Base-by-base conservation (phyloP, 169 alveolate species). In the Plasmodium vivax region DNA sequence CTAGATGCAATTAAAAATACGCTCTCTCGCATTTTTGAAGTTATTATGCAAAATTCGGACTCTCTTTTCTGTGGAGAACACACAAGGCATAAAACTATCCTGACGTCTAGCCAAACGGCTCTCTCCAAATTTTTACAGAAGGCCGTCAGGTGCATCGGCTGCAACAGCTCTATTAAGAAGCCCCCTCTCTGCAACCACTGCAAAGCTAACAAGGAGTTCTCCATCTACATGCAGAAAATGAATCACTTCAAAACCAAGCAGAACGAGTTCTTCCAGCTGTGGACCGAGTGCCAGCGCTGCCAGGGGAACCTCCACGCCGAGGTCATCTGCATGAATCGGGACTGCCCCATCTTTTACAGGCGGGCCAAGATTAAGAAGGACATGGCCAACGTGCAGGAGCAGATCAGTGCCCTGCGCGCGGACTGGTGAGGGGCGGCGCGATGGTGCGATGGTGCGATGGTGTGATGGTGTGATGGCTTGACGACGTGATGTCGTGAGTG, bases 271-370 rank as follows among this genome's bases (percentile, higher is more conserved):
- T 97, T 98, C 83, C 98, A 98, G 62, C 96, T 98, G 51, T 99
- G 99, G 99, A 98, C 99, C n/a, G 98, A 98, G 84, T 99, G 99
- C 93, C 99, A 99, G 96, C 93, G 97, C 92, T 99, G 99, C 95
- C 99, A 99, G 96, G 99, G 99, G 0, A 98, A 99, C 73, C 96
- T 98, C 36, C 98, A 97, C 84, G 99, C 98, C 92, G 99, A 98
- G 58, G 99, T 99, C 68, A 97, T 99, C 54, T 99, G 99, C 95
- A 97, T 98, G 73, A 98, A 98, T 95, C 97, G 99, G 82, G 99
- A 99, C 94, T 99, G 99, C 81, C 99, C 99, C 12, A 99, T 99
- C 58, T 99, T 98, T 96, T 99, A 99, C 96, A 98, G 99, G 81
- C 96, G 99, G 85, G 99, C 98, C 36, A 98, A 99, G 93, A 98